Percentiles rank a stretch among this genome's conserved stretches.
Evolutionary conservation across 2,329 filamentous ascomycete genomes (phyloP).

Genomic region (Fusarium nelsonii): DNA sequence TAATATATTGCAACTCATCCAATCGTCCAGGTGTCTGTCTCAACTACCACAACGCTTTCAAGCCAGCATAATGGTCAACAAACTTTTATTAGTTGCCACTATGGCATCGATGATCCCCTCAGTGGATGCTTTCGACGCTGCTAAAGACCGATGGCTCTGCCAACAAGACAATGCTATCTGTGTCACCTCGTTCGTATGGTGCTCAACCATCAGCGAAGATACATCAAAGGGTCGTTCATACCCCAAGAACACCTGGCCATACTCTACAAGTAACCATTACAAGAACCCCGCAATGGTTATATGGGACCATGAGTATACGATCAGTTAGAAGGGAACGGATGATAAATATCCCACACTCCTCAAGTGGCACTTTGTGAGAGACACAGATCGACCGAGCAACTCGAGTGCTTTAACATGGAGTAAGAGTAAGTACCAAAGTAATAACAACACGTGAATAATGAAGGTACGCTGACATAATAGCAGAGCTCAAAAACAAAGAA

Average conservation of each 20-base stretch:
- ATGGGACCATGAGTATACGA: slow-evolving; percentile 31
- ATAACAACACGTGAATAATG: not conserved
- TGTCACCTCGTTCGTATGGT: slow-evolving; percentile 41
- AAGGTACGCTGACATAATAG: not conserved
- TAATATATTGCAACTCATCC: not conserved
- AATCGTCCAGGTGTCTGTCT: not conserved
- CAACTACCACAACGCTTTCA: not conserved
- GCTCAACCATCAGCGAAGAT: slow-evolving; percentile 31
- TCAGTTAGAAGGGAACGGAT: slow-evolving; percentile 35
- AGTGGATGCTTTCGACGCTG: slow-evolving; percentile 17
- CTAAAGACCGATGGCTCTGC: slow-evolving; percentile 33
- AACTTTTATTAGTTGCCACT: slow-evolving; percentile 11
- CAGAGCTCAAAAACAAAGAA: slow-evolving; percentile 28
- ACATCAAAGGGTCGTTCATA: slow-evolving; percentile 20
- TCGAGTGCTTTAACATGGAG: slow-evolving; percentile 29
- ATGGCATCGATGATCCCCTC: not conserved
- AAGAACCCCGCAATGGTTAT: slow-evolving; percentile 32
- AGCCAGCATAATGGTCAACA: slow-evolving; percentile 1
- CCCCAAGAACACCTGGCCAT: slow-evolving; percentile 18
- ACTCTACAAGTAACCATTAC: slow-evolving; percentile 5
- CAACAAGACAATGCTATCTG: slow-evolving; percentile 28
- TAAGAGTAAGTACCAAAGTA: not conserved
- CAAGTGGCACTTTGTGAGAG: slow-evolving; percentile 33
- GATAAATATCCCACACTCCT: slow-evolving; percentile 25
- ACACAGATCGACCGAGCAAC: slow-evolving; percentile 18